These are phyloP conservation scores for Pestalotiopsis sp. DNA, from an alignment of 2,329 filamentous ascomycete species.

Conservation along the genomic window DNA sequence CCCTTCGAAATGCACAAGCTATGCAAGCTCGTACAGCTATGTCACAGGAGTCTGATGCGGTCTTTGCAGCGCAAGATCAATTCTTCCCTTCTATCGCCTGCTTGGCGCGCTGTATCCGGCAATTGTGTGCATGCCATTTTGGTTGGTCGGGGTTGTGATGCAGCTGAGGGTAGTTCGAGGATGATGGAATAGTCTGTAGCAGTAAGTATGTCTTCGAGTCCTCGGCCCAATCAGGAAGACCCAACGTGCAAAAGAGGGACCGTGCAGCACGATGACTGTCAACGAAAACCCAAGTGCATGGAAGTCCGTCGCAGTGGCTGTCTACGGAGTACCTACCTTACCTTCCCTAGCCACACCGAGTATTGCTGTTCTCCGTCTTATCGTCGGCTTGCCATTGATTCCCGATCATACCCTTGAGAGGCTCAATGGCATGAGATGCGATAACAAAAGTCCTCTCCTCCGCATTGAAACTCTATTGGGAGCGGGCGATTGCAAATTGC, in stretches of 20 bases:
- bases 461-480: not conserved
- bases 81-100: not conserved
- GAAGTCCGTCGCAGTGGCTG: not conserved
- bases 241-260: not conserved
- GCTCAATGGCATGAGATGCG: not conserved
- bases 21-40: not conserved
- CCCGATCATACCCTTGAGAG: not conserved
- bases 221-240: not conserved
- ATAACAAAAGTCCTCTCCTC: not conserved
- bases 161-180: not conserved
- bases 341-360: no score
- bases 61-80: not conserved
- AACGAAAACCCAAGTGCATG: not conserved
- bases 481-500: not conserved
- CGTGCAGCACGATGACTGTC: not conserved
- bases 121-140: not conserved
- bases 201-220: not conserved
- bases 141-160: not conserved
- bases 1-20: not conserved
- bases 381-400: not conserved
- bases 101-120: not conserved
- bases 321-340: not conserved
- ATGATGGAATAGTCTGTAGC: not conserved
- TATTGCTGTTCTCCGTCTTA: not conserved
- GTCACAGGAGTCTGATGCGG: not conserved